phyloP scores from a whole-genome alignment of 2,329 filamentous ascomycete genomes.

The Exophiala alcalophila region DNA sequence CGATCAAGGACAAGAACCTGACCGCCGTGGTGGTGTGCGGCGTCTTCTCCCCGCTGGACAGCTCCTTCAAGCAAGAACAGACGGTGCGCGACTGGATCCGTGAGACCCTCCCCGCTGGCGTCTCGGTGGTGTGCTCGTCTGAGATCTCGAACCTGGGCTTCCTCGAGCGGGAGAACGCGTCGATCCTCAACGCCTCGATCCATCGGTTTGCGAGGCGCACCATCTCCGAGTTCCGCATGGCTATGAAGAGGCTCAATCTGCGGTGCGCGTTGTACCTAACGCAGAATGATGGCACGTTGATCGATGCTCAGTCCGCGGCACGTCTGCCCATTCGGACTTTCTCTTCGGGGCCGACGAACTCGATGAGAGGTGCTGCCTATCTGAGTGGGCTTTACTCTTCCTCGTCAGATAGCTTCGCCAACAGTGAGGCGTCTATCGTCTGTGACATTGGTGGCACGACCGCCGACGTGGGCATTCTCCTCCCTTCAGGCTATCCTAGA shows the following conservation, averaged over 20 bases:
- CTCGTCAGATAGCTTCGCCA: too few species aligned
- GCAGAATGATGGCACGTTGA: conserved; percentile 62
- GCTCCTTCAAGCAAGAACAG: conserved; percentile 42
- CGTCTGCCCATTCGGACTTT: conserved; percentile 60
- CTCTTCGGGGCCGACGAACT: conserved; percentile 62
- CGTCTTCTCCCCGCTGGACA: conserved; percentile 49
- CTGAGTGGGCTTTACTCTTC: conserved; percentile 45
- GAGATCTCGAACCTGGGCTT: too few species aligned
- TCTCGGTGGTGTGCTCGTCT: too few species aligned
- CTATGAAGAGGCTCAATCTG: conserved; percentile 50
- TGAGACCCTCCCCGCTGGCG: too few species aligned
- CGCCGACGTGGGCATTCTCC: conserved; percentile 60
- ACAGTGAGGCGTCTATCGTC: conserved; percentile 48
- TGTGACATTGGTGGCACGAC: conserved; percentile 67
- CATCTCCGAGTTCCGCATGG: conserved; percentile 54
- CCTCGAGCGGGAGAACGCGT: conserved; percentile 61
- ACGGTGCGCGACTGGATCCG: conserved; percentile 39
- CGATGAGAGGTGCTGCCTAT: conserved; percentile 62
- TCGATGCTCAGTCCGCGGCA: conserved; percentile 50
- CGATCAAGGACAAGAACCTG: conserved; percentile 40
- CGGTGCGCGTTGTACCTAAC: conserved; percentile 58
- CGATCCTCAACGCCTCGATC: conserved; percentile 62
- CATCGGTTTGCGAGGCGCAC: conserved; percentile 56
- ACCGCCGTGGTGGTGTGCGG: conserved; percentile 44
- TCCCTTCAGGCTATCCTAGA: conserved; percentile 61